Base-by-base conservation (phyloP, 1,139 yeast genomes). In the Pneumocystis murina region DNA sequence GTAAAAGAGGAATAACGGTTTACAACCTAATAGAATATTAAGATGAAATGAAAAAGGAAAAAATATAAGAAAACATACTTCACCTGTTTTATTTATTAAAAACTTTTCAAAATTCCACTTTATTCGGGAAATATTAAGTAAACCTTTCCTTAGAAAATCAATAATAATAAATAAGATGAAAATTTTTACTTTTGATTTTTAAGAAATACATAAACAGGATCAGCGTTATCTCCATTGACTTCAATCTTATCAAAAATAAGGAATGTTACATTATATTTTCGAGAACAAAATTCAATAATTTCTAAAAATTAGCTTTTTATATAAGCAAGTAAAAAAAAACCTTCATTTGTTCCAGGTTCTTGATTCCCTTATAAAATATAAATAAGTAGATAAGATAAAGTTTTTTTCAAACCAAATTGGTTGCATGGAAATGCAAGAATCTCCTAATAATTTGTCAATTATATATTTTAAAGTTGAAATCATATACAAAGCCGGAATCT, bases 31-130 rank as follows among this genome's bases (percentile, higher is more conserved):
- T 24, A 16, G 8, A 12, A 24, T 24, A 12, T 24, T 4, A 7
- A 48, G 12, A 6, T 41, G 7, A 12, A 12, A 6, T 20, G 7
- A 24, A 12, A 12, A 12, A 48, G 28, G 1, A 48, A 20, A 6
- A 48, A 24, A 48, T 10, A 14, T 3, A 24, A 8, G 28, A 24
- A 48, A 24, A 24, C 12, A 24, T 48, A 90, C 96, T 0, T 81
- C 73, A 62, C 98, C 98, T 1, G 82, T 71, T 70, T 80, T 80
- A 73, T 85, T 84, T 64, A 92, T 74, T 63, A 92, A 71, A 76
- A 92, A 92, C 78, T 92, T 92, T 75, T 91, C 97, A 73, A 91
- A 92, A 77, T 92, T 92, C 98, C 97, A 92, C 74, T 87, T 33
- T 17, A 48, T 48, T 48, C n/a, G 16, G 2, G 55, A 24, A 1